Conservation (phyloP, 2,329 filamentous ascomycete species). For the Cladosporium sphaerospermum region DNA sequence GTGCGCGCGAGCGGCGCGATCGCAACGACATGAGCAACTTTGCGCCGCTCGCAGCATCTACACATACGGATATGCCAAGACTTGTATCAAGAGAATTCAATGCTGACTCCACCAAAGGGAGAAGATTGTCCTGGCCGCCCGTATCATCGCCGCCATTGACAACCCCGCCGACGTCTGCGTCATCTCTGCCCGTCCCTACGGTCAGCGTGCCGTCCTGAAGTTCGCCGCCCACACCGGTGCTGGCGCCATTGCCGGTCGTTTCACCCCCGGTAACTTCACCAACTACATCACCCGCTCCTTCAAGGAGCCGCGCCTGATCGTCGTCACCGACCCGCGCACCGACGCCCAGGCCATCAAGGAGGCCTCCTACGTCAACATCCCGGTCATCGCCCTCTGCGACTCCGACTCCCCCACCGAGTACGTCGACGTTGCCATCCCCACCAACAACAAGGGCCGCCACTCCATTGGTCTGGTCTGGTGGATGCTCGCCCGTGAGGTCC, state of each 20-base stretch:
- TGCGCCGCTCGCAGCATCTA: neutral
- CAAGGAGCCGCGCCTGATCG: conserved; percentile 99
- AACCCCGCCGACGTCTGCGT: conserved; percentile 99
- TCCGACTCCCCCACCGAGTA: conserved; percentile 99
- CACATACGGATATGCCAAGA: neutral
- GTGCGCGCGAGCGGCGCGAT: conserved; percentile 1
- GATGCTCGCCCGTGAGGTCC: conserved; percentile 99
- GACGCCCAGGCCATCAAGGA: conserved; percentile 99
- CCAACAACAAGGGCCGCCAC: conserved; percentile 99
- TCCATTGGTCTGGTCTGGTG: conserved; percentile 98
- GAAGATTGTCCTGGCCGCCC: conserved; percentile 98
- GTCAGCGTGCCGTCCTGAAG: conserved; percentile 99
- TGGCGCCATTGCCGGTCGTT: conserved; percentile 96
- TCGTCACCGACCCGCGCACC: conserved; percentile 99
- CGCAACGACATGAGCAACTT: neutral
- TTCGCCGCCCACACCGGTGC: conserved; percentile 98
- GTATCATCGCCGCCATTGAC: conserved; percentile 98
- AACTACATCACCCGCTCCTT: conserved; percentile 99
- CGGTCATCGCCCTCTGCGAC: conserved; percentile 97
- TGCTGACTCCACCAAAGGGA: conserved; percentile 57
- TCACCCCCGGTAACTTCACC: conserved; percentile 99
- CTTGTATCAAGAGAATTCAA: neutral
- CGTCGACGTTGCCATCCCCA: conserved; percentile 98
- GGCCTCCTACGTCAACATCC: conserved; percentile 99
- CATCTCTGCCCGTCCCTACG: conserved; percentile 98